These are phyloP conservation scores for Jackrogersella multiformis DNA, from an alignment of 495 filamentous ascomycete species.

Conservation along the genomic window DNA sequence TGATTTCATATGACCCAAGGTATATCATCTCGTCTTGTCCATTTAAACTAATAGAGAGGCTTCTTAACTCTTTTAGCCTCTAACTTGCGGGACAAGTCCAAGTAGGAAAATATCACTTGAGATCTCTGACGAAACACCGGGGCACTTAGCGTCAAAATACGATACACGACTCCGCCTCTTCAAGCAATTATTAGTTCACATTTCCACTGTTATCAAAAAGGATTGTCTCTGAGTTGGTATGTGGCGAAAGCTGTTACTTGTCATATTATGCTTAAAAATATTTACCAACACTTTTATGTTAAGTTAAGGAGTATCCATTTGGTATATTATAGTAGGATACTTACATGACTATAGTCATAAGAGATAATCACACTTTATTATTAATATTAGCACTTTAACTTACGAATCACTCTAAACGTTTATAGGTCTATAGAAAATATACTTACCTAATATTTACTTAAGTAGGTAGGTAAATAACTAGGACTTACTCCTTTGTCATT, in stretches of 20 bases:
- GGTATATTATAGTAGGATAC: too few species aligned
- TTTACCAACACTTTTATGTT: not conserved
- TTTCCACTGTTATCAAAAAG: conserved; percentile 22
- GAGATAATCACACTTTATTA: too few species aligned
- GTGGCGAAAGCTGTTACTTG: not conserved
- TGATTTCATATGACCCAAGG: not conserved
- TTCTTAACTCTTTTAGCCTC: not conserved
- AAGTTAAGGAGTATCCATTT: too few species aligned
- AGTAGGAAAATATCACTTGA: not conserved
- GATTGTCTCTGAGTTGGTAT: not conserved
- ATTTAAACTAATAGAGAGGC: too few species aligned
- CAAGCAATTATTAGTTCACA: conserved; percentile 19
- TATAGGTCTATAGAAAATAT: too few species aligned
- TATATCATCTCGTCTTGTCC: not conserved
- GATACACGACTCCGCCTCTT: conserved; percentile 16
- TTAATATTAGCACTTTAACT: too few species aligned
- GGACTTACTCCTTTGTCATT: too few species aligned
- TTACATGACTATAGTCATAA: too few species aligned
- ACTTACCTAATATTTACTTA: too few species aligned
- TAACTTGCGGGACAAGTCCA: not conserved
- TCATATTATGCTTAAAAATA: not conserved
- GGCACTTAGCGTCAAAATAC: conserved; percentile 10
- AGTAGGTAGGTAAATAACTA: too few species aligned
- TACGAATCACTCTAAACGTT: too few species aligned
- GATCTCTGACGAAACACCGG: conserved; percentile 2